Evolutionary conservation across 345 rosid genomes (phyloP), one percentile per base, ranked within the genome.

Genomic region (Passiflora organensis): DNA sequence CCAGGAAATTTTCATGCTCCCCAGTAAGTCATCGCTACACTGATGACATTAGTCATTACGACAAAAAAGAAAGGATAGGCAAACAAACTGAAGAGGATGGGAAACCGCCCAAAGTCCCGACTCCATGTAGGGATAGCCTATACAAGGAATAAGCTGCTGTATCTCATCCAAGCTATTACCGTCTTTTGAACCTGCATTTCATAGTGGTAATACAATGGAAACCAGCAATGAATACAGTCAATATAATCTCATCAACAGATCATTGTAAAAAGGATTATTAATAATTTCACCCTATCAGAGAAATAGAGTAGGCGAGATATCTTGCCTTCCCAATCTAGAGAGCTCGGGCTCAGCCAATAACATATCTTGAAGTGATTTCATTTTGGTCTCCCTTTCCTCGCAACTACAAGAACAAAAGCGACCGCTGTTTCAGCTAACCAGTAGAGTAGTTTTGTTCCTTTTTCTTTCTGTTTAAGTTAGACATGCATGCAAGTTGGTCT

Each of bases 271-370:
- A n/a, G n/a, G n/a, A n/a, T n/a, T n/a, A n/a, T n/a, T n/a, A n/a
- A n/a, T n/a, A n/a, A n/a, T n/a, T n/a, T n/a, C n/a, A n/a, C n/a
- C n/a, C n/a, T n/a, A n/a, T n/a, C n/a, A n/a, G n/a, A 22, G 19
- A 37, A 1, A 18, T 10, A 37, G 43, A 12, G 11, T 22, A 47
- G 48, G 9, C 50, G 0, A n/a, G 21, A 21, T n/a, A 53, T 39
- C 82, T 62, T 74, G 84, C 99, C 95, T 94, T 79, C 96, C 99
- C 50, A 87, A 67, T 56, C 70, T 74, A 51, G 80, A 79, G 45
- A 94, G 89, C 78, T 82, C 96, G 12, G 96, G 86, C 71, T 94
- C 97, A 4, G 80, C 82, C 62, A 94, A 63, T 25, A 94, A 68
- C 85, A 89, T 72, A 11, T 94, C 95, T 60, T 82, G 85, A 22